Evolutionary conservation across 2,329 filamentous ascomycete genomes (phyloP), one percentile per base, ranked within the genome.

Genomic region (Verruconis gallopava): DNA sequence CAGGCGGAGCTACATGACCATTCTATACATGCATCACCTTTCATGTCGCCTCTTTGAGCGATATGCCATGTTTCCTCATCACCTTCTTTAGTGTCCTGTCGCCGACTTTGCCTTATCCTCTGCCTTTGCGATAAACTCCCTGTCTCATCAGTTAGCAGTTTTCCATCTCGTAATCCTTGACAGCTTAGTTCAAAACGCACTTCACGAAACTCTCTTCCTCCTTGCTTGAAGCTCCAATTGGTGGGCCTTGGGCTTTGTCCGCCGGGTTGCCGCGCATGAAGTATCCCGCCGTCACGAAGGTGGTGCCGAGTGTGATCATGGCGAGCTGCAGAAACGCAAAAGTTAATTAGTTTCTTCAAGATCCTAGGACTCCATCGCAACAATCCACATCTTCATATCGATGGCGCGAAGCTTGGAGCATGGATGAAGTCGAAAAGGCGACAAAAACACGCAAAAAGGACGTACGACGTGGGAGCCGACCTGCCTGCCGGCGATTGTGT

Each of bases 131-230:
- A 40, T 40, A n/a, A 40, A 40, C 14, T 40, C 38, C 38, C 38
- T 40, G 38, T 25, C 6, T 33, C 4, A 4, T 21, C 3, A 22
- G 13, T 17, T 25, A 3, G 19, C 20, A 25, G 11, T 38, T 38
- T 17, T 12, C 17, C 13, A 13, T 22, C 21, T 25, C n/a, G 9
- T 25, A 21, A 18, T 25, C 20, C 21, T 5, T 11, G 5, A 14
- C 2, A 9, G 12, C n/a, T 25, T 18, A 25, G 2, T 21, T 21
- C 19, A 38, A 12, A 2, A 44, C 42, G 40, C 30, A 80, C 76
- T 77, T 72, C 56, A 80, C 75, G 60, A 79, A 80, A 55, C 70
- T 69, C 65, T 79, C 76, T 65, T 80, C 76, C 51, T 79, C 75
- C 62, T 77, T 77, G 65, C 72, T 78, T 54, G 66, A 65, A 41